Percentiles rank a stretch among this genome's conserved stretches.
phyloP scores from a whole-genome alignment of 2,329 filamentous ascomycete species.

The Magnaporthiopsis incrustans region DNA sequence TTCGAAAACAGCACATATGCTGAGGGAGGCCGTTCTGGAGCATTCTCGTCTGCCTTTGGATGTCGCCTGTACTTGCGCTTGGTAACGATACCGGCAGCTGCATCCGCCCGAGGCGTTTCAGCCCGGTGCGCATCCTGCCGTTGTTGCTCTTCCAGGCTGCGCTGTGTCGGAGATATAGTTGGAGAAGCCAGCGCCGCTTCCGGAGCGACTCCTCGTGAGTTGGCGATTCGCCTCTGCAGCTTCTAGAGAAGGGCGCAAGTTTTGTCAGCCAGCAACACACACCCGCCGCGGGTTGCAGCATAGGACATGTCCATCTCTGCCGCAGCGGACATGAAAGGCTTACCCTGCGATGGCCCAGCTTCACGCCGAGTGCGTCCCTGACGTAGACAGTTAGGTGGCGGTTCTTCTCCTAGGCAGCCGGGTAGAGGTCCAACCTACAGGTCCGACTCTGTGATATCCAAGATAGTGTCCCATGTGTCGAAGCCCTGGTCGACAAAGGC shows the following conservation, averaged over 20 bases:
- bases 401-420: neutral
- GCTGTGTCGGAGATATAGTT: conserved; percentile 31
- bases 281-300: neutral
- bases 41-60: conserved; percentile 70
- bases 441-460: conserved; percentile 79
- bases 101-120: conserved; percentile 37
- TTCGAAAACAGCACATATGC: conserved; percentile 84
- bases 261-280: neutral
- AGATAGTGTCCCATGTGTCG: conserved; percentile 74
- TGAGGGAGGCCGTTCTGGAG: conserved; percentile 71
- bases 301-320: neutral
- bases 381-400: conserved; percentile 8
- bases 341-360: conserved; percentile 74
- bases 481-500: conserved; percentile 72
- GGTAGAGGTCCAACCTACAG: conserved; percentile 47
- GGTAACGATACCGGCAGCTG: conserved; percentile 32
- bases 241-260: conserved; percentile 40
- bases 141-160: conserved; percentile 36
- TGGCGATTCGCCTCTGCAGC: conserved; percentile 75
- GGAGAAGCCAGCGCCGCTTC: conserved; percentile 42
- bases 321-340: conserved; percentile 7
- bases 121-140: conserved; percentile 45
- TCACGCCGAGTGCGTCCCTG: conserved; percentile 67
- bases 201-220: conserved; percentile 56
- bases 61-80: conserved; percentile 74